phyloP scores from a whole-genome alignment of 257 asterid species.

The Nicotiana undulata region DNA sequence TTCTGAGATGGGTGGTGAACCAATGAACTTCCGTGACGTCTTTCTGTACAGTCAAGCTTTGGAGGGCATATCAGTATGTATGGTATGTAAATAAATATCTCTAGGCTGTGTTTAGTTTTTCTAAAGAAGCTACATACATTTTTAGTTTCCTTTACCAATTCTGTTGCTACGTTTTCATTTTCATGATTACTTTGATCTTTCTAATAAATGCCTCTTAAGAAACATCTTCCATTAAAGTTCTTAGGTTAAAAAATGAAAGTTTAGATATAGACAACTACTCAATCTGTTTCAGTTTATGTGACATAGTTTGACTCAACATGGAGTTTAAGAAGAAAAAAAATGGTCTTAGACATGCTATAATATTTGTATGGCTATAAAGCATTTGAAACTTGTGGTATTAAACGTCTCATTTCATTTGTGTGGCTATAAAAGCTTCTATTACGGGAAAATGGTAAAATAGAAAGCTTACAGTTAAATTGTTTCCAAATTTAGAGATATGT shows the following conservation, averaged over 20 bases:
- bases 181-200: not conserved
- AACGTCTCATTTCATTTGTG: no score
- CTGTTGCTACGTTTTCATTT: not conserved
- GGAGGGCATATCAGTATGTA: conserved; percentile 89
- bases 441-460: no score
- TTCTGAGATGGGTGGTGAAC: conserved; percentile 70
- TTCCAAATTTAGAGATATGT: no score
- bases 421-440: no score
- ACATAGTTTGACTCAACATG: no score
- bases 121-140: not conserved
- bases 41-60: conserved; percentile 94
- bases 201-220: not conserved
- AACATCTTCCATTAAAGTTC: not conserved
- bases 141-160: not conserved
- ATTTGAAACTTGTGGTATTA: no score
- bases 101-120: not conserved
- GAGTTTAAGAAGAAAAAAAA: no score
- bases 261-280: not conserved
- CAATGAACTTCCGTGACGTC: conserved; percentile 73
- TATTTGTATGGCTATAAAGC: no score
- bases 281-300: no score
- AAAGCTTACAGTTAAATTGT: no score
- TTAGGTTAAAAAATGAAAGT: not conserved
- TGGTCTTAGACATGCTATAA: no score
- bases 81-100: conserved; percentile 44